Conservation (phyloP, 2,329 filamentous ascomycete genomes). For the Sporothrix brunneoviolacea region DNA sequence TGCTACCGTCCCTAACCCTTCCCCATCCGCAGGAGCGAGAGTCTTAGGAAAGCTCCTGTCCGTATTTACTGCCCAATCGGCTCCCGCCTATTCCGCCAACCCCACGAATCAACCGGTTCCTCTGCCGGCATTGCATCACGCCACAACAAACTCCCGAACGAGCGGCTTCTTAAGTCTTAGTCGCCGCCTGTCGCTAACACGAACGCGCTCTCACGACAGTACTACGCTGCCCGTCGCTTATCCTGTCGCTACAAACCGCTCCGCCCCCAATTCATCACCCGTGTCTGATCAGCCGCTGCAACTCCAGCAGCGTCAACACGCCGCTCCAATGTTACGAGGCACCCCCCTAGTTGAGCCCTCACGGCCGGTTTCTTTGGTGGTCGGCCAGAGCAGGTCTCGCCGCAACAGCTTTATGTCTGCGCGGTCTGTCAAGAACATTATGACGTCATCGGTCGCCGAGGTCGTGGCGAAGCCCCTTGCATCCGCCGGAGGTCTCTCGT, state of each 20-base stretch:
- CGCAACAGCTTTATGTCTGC: constrained; percentile 46
- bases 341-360: too few relatives aligned
- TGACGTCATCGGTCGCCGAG: constrained; percentile 47
- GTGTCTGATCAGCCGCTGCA: too few relatives aligned
- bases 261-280: background rate
- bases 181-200: constrained; percentile 20
- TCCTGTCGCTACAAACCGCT: too few relatives aligned
- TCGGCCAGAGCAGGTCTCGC: constrained; percentile 21
- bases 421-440: constrained; percentile 43
- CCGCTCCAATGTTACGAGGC: too few relatives aligned
- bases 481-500: constrained; percentile 66
- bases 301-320: too few relatives aligned
- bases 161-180: constrained; percentile 21
- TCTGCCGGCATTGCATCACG: background rate
- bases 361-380: too few relatives aligned
- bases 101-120: background rate
- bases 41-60: constrained; percentile 26
- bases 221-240: too few relatives aligned
- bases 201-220: background rate
- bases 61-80: constrained; percentile 17
- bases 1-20: background rate
- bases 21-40: constrained; percentile 8
- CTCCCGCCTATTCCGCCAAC: background rate
- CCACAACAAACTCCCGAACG: background rate
- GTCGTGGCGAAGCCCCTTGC: constrained; percentile 64